phyloP scores from a whole-genome alignment of 306 rosid genomes.

The Acacia crassicarpa region DNA sequence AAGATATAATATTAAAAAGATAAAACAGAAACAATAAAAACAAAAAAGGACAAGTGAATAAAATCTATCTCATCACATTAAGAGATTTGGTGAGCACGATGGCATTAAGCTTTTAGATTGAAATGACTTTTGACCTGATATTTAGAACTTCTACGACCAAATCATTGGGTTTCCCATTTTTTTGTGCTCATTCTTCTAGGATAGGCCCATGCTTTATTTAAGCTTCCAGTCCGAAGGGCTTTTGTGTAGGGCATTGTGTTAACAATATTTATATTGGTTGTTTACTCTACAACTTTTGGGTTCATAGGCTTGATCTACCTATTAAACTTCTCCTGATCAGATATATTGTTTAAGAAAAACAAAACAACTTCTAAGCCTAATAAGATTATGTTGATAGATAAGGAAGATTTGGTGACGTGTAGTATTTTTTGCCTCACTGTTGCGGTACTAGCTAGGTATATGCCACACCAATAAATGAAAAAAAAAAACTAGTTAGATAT shows the following conservation, averaged over 20 bases:
- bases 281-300: background rate
- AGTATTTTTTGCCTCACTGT: background rate
- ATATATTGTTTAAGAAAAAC: slow-evolving; percentile 18
- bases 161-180: background rate
- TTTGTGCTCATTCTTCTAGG: background rate
- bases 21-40: too few species aligned
- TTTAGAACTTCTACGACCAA: background rate
- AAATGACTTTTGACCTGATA: background rate
- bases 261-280: background rate
- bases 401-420: background rate
- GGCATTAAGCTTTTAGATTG: background rate
- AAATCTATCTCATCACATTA: background rate
- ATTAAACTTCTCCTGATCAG: background rate
- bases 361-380: background rate
- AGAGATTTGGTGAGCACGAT: background rate
- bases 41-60: too few species aligned
- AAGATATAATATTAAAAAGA: too few species aligned
- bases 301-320: slow-evolving; percentile 1
- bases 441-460: background rate
- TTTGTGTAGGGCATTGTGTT: background rate
- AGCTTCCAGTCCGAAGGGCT: background rate
- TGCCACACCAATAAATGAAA: background rate
- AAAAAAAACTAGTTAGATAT: background rate
- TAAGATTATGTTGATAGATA: background rate
- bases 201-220: background rate